Base-by-base conservation (phyloP, 2,329 filamentous ascomycete genomes). In the Chrysosporium queenslandicum region DNA sequence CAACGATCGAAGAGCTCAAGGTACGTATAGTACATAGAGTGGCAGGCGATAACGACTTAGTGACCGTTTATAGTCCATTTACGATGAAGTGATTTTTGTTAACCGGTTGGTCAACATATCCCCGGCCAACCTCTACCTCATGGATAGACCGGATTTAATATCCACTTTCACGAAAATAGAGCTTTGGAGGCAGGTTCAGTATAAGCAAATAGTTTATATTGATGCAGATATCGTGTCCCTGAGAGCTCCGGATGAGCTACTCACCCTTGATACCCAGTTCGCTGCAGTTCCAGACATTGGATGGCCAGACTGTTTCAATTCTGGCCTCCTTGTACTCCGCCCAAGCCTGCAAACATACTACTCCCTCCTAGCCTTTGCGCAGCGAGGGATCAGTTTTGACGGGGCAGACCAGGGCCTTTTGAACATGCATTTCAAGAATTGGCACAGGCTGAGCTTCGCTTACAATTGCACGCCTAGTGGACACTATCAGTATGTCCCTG, bases 271-370 rank as follows among this genome's bases (percentile, higher is more conserved):
- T 9, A 75, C 75, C 30, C 61, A 73, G 23, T 83, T 85, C 60
- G 81, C 82, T 23, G 82, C 92, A 1, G 89, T 87, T 9, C 90
- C 92, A 29, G 92, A 98, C 68, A 89, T 97, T 62, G 92, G 92
- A 60, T 98, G 92, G 92, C 92, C 92, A 30, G 92, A 98, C 71
- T 80, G 90, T 56, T 97, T 97, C 81, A 98, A 98, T 71, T 89
- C 86, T n/a, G 92, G 92, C 63, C 82, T 98, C 61, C 94, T 98
- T 88, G 88, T 89, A 32, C 71, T 98, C 55, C 84, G 78, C 14
- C 92, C 92, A 30, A 85, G 91, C 69, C 75, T 90, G 78, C 85
- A 84, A 53, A 90, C 94, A 59, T 97, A 90, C 70, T 84, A 88
- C 70, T 86, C 87, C 39, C 77, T 98, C 64, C 76, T 82, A 58